These are phyloP conservation scores for Boletus albobrunnescens DNA, from an alignment of 1,284 basidiomycete genomes.

Conservation along the genomic window DNA sequence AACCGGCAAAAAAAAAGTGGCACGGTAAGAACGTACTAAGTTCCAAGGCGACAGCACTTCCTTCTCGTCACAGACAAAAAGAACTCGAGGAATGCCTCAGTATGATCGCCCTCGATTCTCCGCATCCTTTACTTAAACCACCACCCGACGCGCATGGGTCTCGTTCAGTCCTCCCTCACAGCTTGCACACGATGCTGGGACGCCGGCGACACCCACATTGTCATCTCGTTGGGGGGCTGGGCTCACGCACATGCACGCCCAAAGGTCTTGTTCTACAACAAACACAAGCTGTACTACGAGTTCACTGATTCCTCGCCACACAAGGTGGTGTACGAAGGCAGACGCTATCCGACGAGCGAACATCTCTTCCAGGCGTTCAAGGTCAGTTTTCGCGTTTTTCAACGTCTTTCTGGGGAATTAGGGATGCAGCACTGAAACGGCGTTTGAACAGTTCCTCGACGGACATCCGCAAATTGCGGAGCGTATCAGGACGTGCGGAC, in stretches of 20 bases:
- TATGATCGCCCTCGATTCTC: constrained; percentile 17
- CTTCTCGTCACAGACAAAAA: too few relatives aligned
- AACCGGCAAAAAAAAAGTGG: too few relatives aligned
- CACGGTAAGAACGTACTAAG: too few relatives aligned
- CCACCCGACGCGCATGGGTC: constrained; percentile 16
- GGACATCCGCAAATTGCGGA: constrained; percentile 34
- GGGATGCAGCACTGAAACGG: too few relatives aligned
- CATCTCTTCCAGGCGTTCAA: constrained; percentile 70
- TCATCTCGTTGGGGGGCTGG: constrained; percentile 26
- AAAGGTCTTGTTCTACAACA: constrained; percentile 55
- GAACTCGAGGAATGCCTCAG: constrained; percentile 7
- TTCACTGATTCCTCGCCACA: constrained; percentile 66
- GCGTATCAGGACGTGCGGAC: constrained; percentile 30
- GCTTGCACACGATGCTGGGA: constrained; percentile 27
- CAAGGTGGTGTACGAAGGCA: constrained; percentile 52
- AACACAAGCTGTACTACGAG: constrained; percentile 55
- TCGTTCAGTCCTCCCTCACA: constrained; percentile 14
- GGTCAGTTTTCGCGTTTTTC: constrained; percentile 35
- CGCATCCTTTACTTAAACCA: background rate
- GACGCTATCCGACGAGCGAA: constrained; percentile 60
- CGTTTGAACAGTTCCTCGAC: constrained; percentile 29
- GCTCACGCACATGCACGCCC: constrained; percentile 26
- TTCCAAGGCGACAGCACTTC: too few relatives aligned
- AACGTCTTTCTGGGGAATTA: too few relatives aligned
- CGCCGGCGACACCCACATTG: constrained; percentile 28